phyloP scores from a whole-genome alignment of 176 grass and related monocot genomes.

The Oryza glumipatula region DNA sequence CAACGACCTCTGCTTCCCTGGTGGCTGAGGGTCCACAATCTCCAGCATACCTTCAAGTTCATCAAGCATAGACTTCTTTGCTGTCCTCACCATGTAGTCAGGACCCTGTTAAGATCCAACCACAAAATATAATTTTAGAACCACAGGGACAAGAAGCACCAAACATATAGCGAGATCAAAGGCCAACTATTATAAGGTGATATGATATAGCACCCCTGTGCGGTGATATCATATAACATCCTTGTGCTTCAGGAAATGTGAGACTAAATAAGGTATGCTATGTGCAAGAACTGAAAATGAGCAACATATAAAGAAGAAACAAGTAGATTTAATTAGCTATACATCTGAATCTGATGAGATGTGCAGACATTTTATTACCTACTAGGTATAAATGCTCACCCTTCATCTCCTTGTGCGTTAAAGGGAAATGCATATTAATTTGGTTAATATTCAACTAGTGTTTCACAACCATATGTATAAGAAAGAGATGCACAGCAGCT shows the following conservation, averaged over 20 bases:
- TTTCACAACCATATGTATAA: not conserved
- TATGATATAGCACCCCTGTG: too few relatives aligned
- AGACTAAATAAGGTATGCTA: too few relatives aligned
- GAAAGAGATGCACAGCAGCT: not conserved
- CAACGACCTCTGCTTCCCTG: constrained; percentile 52
- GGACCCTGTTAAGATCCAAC: constrained; percentile 49
- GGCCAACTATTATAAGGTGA: not conserved
- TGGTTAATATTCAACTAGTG: not conserved
- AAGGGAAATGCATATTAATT: not conserved
- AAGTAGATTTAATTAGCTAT: too few relatives aligned
- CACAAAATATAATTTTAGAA: not conserved
- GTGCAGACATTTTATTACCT: not conserved
- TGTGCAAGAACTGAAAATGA: too few relatives aligned
- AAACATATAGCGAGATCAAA: too few relatives aligned
- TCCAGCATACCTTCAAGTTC: constrained; percentile 90
- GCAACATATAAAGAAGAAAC: too few relatives aligned
- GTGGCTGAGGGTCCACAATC: constrained; percentile 76
- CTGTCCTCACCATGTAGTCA: constrained; percentile 82
- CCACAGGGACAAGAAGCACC: too few relatives aligned
- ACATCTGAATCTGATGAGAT: not conserved
- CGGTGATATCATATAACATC: too few relatives aligned
- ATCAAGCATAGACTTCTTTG: constrained; percentile 83
- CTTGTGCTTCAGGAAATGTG: too few relatives aligned
- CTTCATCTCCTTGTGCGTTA: too few relatives aligned
- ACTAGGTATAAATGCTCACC: not conserved